Evolutionary conservation across 345 rosid species (phyloP), one percentile per base, ranked within the genome.

Genomic region (Excoecaria agallocha): DNA sequence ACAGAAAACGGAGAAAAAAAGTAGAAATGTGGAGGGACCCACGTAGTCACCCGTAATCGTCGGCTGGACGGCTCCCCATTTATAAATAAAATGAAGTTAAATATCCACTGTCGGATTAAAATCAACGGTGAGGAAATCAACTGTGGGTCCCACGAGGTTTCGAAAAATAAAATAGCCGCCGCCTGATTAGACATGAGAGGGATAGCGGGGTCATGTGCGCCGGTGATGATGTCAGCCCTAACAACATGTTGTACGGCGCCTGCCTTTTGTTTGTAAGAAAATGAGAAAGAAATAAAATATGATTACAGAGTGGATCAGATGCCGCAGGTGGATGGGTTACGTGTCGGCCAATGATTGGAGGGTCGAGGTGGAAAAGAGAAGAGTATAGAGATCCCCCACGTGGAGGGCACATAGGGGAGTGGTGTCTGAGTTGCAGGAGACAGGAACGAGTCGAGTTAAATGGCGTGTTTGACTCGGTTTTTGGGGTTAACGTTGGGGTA

Each of bases 1-100:
- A 54, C 65, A 35, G 10, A 0, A 6, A 51, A 37, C 5, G 60
- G 1, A 24, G 39, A 22, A 59, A 43, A 1, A 11, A 45, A 15
- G n/a, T 68, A 66, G 30, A 61, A 58, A 57, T 73, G 70, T 62
- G 61, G 49, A 50, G 85, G 89, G 87, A 41, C 89, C 87, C 87
- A 81, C 77, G 4, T 60, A 70, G 85, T 75, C 91, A 83, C 89
- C 93, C 89, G 91, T 82, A 87, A 87, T 86, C 89, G 88, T 80
- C 87, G 91, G 88, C 79, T 84, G 71, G 83, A 76, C 85, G 85
- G 84, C 89, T 82, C 74, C 68, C 56, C 48, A 43, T 5, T 43
- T 43, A 41, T 41, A 41, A 43, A 43, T 3, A 43, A 3, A 43
- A 6, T 43, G 10, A 43, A 6, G 48, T 43, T 24, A 7, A 38